Percentiles rank a stretch among this genome's conserved stretches.
Conservation (phyloP, 352 stramenopile genomes). For the Thraustochytrium sp. region DNA sequence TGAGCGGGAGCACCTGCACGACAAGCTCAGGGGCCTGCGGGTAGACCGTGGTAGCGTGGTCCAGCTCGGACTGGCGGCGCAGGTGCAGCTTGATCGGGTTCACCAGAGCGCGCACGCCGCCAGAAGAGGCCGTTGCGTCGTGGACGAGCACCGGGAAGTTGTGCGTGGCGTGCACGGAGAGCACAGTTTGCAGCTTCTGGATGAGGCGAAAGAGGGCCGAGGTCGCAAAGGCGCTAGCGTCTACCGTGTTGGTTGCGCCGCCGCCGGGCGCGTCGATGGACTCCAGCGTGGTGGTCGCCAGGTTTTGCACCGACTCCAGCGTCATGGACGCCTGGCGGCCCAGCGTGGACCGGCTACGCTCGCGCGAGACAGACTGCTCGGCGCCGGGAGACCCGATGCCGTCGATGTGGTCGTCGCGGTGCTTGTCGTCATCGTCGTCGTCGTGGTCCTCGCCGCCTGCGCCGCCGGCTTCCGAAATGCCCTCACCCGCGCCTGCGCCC, state of each 20-base stretch:
- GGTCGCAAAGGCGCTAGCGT: conserved; percentile 10
- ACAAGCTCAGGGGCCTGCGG: background rate
- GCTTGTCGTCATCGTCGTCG: background rate
- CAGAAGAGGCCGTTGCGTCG: conserved; percentile 1
- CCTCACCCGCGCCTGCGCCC: background rate
- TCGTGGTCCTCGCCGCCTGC: background rate
- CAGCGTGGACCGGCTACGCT: background rate
- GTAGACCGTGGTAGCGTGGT: background rate
- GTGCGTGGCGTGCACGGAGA: conserved; percentile 28
- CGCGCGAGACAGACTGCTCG: background rate
- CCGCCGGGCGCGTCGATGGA: background rate
- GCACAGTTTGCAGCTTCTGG: conserved; percentile 22
- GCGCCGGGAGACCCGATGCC: background rate
- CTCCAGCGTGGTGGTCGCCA: conserved; percentile 20
- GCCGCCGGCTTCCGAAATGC: background rate
- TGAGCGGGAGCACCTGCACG: conserved; percentile 11
- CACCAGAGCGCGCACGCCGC: conserved; percentile 21
- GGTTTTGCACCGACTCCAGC: conserved; percentile 33
- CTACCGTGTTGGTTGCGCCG: background rate
- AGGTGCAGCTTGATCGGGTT: conserved; percentile 24
- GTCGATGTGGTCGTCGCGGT: background rate
- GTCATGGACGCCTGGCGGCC: conserved; percentile 33
- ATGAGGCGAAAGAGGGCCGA: conserved; percentile 19
- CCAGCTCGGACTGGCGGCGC: background rate
- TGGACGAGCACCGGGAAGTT: conserved; percentile 33